These are phyloP conservation scores for Corynespora cassiicola DNA, from an alignment of 2,329 filamentous ascomycete species.

Conservation along the genomic window DNA sequence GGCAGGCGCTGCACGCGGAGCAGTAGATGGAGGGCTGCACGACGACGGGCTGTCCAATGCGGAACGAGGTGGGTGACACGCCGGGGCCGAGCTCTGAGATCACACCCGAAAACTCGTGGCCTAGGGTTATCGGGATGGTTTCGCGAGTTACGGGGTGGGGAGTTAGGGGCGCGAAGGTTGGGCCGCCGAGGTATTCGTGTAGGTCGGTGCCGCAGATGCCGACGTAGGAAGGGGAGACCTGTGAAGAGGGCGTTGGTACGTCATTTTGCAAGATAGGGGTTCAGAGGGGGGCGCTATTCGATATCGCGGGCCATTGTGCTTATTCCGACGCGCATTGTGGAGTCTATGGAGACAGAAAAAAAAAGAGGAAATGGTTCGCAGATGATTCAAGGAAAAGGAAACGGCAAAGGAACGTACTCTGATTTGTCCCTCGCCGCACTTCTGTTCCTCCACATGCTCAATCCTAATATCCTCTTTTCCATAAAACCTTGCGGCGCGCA, in stretches of 20 bases:
- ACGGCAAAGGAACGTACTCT: constrained; percentile 32
- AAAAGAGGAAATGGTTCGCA: too few relatives aligned
- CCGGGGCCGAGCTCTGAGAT: constrained; percentile 64
- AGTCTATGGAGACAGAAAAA: neutral
- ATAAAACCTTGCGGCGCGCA: constrained; percentile 63
- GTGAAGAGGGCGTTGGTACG: neutral
- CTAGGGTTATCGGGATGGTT: constrained; percentile 64
- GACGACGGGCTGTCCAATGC: constrained; percentile 62
- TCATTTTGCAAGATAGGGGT: neutral
- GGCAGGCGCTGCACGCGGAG: constrained; percentile 62
- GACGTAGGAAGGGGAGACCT: constrained; percentile 55
- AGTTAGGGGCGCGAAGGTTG: constrained; percentile 55
- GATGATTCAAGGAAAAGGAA: constrained; percentile 2
- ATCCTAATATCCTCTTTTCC: constrained; percentile 63
- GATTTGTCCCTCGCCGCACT: constrained; percentile 59
- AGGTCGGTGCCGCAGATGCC: constrained; percentile 62
- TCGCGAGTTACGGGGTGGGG: constrained; percentile 67
- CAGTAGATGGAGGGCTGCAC: constrained; percentile 68
- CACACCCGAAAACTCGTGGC: constrained; percentile 70
- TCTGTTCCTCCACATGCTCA: constrained; percentile 57
- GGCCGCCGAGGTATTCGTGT: constrained; percentile 60
- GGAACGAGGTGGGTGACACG: constrained; percentile 55
- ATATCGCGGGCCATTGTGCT: neutral
- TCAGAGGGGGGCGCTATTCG: neutral
- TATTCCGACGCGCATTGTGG: neutral